These are phyloP conservation scores for Gaultheria prostrata DNA, from an alignment of 148 eudicot genomes.

Conservation along the genomic window DNA sequence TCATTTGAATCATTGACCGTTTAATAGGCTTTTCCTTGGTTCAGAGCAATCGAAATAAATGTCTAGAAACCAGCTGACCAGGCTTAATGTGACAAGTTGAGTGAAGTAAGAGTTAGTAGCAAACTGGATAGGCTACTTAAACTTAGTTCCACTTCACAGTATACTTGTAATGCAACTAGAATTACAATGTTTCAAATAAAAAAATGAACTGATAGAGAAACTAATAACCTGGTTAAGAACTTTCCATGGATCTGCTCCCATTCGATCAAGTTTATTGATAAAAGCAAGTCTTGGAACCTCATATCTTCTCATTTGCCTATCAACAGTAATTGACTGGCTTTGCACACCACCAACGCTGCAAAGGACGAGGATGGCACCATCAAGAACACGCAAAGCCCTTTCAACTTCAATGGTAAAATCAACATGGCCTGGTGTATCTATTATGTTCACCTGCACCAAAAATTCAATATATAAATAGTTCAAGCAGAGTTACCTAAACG, in stretches of 20 bases:
- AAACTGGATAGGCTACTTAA: not conserved
- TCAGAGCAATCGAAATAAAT: no score
- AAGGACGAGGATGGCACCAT: slow-evolving; percentile 97
- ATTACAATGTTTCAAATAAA: no score
- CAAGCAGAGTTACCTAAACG: no score
- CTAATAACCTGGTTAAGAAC: slow-evolving; percentile 87
- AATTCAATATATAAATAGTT: not conserved
- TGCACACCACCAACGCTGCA: slow-evolving; percentile 99
- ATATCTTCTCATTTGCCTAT: slow-evolving; percentile 97
- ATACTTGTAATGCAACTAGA: not conserved
- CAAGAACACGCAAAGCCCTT: slow-evolving; percentile 97
- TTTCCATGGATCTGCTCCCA: slow-evolving; percentile 99
- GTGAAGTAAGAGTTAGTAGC: not conserved
- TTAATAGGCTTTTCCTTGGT: not conserved
- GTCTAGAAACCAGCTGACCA: not conserved
- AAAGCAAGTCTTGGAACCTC: slow-evolving; percentile 96
- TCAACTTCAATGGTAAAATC: slow-evolving; percentile 99
- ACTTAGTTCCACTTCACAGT: not conserved
- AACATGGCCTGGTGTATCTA: slow-evolving; percentile 97
- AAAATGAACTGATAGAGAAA: not conserved
- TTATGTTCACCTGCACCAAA: slow-evolving; percentile 75
- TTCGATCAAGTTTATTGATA: slow-evolving; percentile 90
- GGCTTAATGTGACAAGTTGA: not conserved
- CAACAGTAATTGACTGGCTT: slow-evolving; percentile 97
- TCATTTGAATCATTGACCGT: not conserved